Base-by-base conservation (phyloP, 805 yeast genomes). In the Candida orba region DNA sequence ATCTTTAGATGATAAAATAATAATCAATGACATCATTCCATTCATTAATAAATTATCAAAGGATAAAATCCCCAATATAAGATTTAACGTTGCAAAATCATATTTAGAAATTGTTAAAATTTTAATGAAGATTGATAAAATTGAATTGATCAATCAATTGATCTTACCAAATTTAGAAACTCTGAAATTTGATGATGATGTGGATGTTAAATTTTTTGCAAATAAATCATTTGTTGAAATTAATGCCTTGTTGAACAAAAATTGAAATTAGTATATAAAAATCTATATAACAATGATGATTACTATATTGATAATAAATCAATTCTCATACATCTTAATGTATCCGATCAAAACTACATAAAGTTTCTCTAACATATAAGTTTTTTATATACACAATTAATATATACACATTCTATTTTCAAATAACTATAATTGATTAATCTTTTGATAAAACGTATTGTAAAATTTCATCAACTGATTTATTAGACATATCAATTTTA, bases 21-120 rank as follows among this genome's bases (percentile, higher is more conserved):
- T 85, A 20, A 69, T 76, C 34, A 71, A 72, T 34, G 81, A 81
- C 52, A 76, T 90, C 37, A 69, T 89, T 54, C 96, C 97, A 22
- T 90, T 87, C 57, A 71, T 93, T 48, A 73, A 79, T 52, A 79
- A 76, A 39, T 71, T 91, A 54, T 72, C 80, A 34, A 71, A 70
- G 33, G 99, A 93, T 66, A 75, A 79, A 8, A 97, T 93, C 44
- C 96, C 99, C 54, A 93, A 93, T 64, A 90, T 93, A 50, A 77
- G 97, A 59, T 93, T 93, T 69, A 93, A 90, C 66, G 89, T 85
- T 49, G 97, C 99, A 24, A 89, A 88, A 64, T 77, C 95, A 14
- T 79, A 84, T 58, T 73, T 77, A 35, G 67, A 72, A 23, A 70
- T 84, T 30, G 79, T 79, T 7, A 76, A 78, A 56, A 69, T 79